Evolutionary conservation across 176 grass and related monocot genomes (phyloP), one percentile per base, ranked within the genome.

Genomic region (Avena insularis): DNA sequence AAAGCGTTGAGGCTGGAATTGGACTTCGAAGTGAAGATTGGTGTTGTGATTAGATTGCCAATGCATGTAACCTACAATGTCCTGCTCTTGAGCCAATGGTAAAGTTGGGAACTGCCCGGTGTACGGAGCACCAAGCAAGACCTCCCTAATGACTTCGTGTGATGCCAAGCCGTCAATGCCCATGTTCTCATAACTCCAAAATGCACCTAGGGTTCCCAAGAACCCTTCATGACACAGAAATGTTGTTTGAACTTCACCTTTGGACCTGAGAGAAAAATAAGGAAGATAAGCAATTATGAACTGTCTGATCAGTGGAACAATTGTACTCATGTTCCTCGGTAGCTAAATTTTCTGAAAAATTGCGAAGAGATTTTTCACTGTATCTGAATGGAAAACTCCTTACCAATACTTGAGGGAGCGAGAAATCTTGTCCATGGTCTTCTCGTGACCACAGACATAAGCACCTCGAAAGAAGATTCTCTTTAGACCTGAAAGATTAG

Each of bases 141-240:
- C 97, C 82, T 98, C 94, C 79, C 93, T 94, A 73, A 98, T 98
- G 47, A 96, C 97, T 81, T 96, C 97, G 5, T 96, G 91, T 50
- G 94, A 86, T 11, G 89, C 92, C 83, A 98, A 88, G 61, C 94
- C 89, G 47, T 98, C 90, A 78, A 98, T 98, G 8, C 97, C 97
- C 97, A 98, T 98, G 87, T 94, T 98, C 81, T 98, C 92, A 5
- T 98, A 98, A 86, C 97, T 98, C 94, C 94, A 98, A 87, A 98
- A 98, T 85, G 97, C 97, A 88, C 97, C 97, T 69, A 98, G 51
- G 82, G 97, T 92, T 90, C 94, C 97, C 75, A 98, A 84, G 89
- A 98, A 98, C 3, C 94, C 97, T 86, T 98, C 97, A 12, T 98
- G 97, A 17, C 97, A 98, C 40, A 98, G 62, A 88, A 98, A 98